Percentiles rank a stretch among this genome's conserved stretches.
phyloP scores from a whole-genome alignment of 129 eudicot genomes.

The Erigeron canadensis region DNA sequence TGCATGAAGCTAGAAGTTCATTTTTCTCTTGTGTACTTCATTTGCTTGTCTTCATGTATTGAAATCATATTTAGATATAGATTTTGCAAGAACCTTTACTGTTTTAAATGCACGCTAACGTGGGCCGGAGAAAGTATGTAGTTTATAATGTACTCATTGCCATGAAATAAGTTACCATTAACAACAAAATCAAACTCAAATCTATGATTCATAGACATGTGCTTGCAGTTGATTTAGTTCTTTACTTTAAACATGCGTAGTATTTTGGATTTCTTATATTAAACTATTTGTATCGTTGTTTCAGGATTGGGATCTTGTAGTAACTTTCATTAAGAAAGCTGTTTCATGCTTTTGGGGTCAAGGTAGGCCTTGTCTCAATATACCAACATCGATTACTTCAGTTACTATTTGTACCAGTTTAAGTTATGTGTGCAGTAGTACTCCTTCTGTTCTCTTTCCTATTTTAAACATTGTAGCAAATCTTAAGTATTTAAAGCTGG shows the following conservation, averaged over 20 bases:
- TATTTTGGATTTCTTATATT: background rate
- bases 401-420: constrained; percentile 11
- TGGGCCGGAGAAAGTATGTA: background rate
- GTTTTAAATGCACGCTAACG: background rate
- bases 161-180: constrained; percentile 1
- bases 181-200: background rate
- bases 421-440: background rate
- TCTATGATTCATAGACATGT: constrained; percentile 5
- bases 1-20: background rate
- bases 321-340: constrained; percentile 58
- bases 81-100: constrained; percentile 11
- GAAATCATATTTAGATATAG: background rate
- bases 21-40: background rate
- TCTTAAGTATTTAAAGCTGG: background rate
- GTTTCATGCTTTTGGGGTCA: constrained; percentile 59
- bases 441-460: constrained; percentile 2
- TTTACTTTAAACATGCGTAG: background rate
- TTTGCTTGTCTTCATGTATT: background rate
- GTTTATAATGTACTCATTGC: background rate
- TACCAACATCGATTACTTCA: constrained; percentile 6
- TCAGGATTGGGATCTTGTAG: constrained; percentile 80
- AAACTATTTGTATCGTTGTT: constrained; percentile 21
- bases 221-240: background rate
- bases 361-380: constrained; percentile 26
- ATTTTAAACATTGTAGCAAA: background rate